A percentile compares a stretch with the other conserved stretches of the same genome.
Evolutionary conservation across 345 rosid species (phyloP).

Genomic region (Murraya paniculata): DNA sequence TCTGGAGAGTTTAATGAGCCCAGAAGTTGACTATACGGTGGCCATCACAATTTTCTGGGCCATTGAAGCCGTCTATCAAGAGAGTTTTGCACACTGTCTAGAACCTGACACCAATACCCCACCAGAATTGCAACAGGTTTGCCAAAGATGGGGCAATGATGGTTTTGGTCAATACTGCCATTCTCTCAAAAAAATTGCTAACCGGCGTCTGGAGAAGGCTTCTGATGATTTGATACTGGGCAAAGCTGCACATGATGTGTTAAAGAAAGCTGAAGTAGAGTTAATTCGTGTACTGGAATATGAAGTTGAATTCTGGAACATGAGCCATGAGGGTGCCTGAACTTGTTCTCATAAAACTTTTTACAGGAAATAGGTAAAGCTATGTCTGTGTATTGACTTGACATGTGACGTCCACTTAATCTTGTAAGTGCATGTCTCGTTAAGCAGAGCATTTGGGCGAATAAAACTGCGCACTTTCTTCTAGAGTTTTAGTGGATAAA

Average conservation of each 20-base stretch:
- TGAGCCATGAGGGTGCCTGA: constrained; percentile 46
- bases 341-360: neutral
- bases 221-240: constrained; percentile 27
- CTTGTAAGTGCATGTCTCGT: too few relatives aligned
- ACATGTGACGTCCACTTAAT: too few relatives aligned
- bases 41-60: constrained; percentile 73
- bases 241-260: constrained; percentile 45
- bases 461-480: too few relatives aligned
- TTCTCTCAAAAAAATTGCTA: constrained; percentile 46
- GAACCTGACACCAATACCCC: constrained; percentile 57
- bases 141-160: constrained; percentile 83
- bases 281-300: constrained; percentile 56
- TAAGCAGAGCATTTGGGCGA: neutral
- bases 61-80: constrained; percentile 74
- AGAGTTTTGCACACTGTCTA: constrained; percentile 74
- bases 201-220: constrained; percentile 56
- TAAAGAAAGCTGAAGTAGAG: constrained; percentile 46
- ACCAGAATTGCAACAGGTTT: constrained; percentile 47
- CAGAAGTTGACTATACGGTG: constrained; percentile 50
- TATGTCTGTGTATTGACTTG: too few relatives aligned
- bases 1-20: constrained; percentile 54
- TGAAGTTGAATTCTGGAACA: constrained; percentile 79
- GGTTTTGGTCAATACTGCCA: constrained; percentile 56
- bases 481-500: too few relatives aligned
- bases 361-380: neutral